Base-by-base conservation (phyloP, 2,329 filamentous ascomycete genomes). In the Massarina eburnea region DNA sequence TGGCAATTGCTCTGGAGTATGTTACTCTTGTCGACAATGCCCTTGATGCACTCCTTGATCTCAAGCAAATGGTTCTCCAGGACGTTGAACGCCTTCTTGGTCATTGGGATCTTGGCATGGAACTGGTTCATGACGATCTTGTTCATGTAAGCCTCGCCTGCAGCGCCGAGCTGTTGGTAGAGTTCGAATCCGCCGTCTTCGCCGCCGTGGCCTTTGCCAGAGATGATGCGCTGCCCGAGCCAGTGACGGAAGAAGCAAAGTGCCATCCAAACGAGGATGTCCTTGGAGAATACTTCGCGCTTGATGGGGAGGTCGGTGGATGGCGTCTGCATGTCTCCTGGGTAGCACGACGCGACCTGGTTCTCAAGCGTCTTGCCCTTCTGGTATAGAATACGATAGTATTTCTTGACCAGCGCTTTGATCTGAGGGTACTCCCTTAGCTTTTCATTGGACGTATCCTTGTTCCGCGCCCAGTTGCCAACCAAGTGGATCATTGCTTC, bases 261-360 rank as follows among this genome's bases (percentile, higher is more conserved):
- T 3, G 71, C 72, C 62, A 79, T 76, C 78, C 77, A 80, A 51
- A 74, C 67, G 48, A 78, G 70, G 47, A 80, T 75, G 48, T 80
- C 74, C 46, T 70, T 73, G 17, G 67, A 62, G 50, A 78, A 80
- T 14, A 66, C 64, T 35, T 72, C 69, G 26, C 75, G 73, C 41
- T 66, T 68, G 41, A 70, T 66, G 9, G 73, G 61, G 1, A 59
- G 48, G 14, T 59, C 55, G 3, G 67, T 50, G 9, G 52, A 54
- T 6, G 58, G 57, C 1, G 54, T 51, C 15, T 61, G 54, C 27
- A 66, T 61, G 8, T 57, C 48, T 18, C 59, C 61, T 1, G 66
- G 64, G 40, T 64, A 64, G n/a, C 58, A 21, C 1, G 51, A 51
- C 34, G 57, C 53, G n/a, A 68, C 33, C 5, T 19, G 44, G 5